A percentile compares a stretch with the other conserved stretches of the same genome.
phyloP scores from a whole-genome alignment of 495 filamentous ascomycete genomes.

The Aspergillus kassunensis region DNA sequence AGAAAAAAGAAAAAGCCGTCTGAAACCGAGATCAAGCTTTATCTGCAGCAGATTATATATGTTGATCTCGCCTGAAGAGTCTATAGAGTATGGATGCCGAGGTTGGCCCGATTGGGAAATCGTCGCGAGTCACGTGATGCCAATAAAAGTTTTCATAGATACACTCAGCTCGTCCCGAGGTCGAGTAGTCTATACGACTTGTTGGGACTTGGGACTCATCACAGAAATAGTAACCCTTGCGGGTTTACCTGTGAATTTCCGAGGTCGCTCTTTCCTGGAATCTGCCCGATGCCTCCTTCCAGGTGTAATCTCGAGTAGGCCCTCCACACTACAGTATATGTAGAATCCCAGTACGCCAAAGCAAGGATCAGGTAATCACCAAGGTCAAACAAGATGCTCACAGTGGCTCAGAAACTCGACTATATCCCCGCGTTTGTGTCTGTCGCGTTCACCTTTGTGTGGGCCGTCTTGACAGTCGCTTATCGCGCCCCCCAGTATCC shows the following conservation, averaged over 20 bases:
- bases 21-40: background rate
- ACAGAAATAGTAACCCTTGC: slow-evolving; percentile 15
- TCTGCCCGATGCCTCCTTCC: background rate
- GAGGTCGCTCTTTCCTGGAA: slow-evolving; percentile 20
- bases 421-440: slow-evolving; percentile 31
- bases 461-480: slow-evolving; percentile 30
- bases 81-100: too few relatives aligned
- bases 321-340: background rate
- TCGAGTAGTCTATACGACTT: too few relatives aligned
- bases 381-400: slow-evolving; percentile 20
- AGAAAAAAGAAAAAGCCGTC: background rate
- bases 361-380: too few relatives aligned
- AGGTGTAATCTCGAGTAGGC: background rate
- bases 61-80: background rate
- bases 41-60: slow-evolving; percentile 8
- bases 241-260: slow-evolving; percentile 6
- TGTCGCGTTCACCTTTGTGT: slow-evolving; percentile 26
- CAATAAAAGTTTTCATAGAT: too few relatives aligned
- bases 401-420: slow-evolving; percentile 32
- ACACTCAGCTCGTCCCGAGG: too few relatives aligned
- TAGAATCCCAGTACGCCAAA: background rate
- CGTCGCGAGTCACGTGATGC: slow-evolving; percentile 10
- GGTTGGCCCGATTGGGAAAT: slow-evolving; percentile 18
- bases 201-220: background rate
- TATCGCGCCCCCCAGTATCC: slow-evolving; percentile 34